These are phyloP conservation scores for Entomortierella chlamydospora DNA, from an alignment of 192 early-diverging fungal species.

Conservation along the genomic window DNA sequence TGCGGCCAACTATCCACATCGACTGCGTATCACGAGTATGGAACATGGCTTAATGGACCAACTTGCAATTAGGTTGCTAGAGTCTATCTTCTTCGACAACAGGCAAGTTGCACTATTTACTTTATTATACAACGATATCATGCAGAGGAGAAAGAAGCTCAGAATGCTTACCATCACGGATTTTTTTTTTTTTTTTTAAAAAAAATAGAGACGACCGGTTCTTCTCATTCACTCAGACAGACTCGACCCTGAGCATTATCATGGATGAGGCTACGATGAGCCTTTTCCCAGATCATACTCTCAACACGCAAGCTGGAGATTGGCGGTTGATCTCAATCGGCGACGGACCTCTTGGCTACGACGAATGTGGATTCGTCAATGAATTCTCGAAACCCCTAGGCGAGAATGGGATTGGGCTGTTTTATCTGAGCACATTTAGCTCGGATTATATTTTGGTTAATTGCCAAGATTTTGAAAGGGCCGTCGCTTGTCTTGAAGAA, in stretches of 20 bases:
- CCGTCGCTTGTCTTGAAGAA: conserved; percentile 25
- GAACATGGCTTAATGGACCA: conserved; percentile 47
- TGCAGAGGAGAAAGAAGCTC: neutral
- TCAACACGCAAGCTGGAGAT: conserved; percentile 44
- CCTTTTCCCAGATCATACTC: conserved; percentile 47
- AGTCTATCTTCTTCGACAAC: conserved; percentile 53
- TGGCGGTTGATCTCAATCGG: conserved; percentile 52
- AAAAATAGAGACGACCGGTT: conserved; percentile 31
- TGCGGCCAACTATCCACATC: conserved; percentile 22
- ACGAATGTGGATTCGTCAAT: conserved; percentile 39
- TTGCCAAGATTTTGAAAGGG: conserved; percentile 46
- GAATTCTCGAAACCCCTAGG: conserved; percentile 35
- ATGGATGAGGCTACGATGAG: conserved; percentile 45
- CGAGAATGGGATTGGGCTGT: conserved; percentile 30
- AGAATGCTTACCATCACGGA: neutral
- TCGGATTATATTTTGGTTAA: conserved; percentile 52
- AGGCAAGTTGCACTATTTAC: conserved; percentile 9
- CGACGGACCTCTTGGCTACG: conserved; percentile 41
- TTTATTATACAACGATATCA: neutral
- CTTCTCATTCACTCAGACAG: conserved; percentile 52
- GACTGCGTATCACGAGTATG: conserved; percentile 47
- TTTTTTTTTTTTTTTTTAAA: neutral
- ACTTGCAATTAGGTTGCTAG: conserved; percentile 35
- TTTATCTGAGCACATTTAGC: conserved; percentile 49
- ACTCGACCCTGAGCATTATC: conserved; percentile 47